phyloP scores from a whole-genome alignment of 139 green algal species.

The Axilococcus clingmanii region DNA sequence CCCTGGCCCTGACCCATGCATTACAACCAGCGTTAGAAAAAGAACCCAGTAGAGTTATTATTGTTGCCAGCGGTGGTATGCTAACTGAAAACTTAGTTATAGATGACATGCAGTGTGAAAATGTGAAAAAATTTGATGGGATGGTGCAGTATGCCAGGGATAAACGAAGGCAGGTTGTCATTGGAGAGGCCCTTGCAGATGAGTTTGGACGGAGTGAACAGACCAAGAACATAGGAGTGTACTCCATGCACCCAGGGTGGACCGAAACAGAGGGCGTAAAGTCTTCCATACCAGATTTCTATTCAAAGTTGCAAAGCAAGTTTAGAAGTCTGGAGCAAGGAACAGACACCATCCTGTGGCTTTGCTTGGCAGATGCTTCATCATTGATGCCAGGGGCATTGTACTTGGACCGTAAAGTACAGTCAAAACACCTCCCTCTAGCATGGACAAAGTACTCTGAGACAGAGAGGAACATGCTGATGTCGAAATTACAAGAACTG shows the following conservation, averaged over 20 bases:
- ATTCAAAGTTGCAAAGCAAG: constrained; percentile 32
- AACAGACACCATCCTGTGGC: constrained; percentile 51
- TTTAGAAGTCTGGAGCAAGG: constrained; percentile 40
- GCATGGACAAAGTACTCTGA: constrained; percentile 35
- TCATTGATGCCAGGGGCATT: constrained; percentile 47
- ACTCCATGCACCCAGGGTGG: constrained; percentile 36
- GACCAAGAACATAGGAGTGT: background rate
- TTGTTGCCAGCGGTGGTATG: constrained; percentile 49
- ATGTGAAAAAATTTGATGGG: constrained; percentile 10
- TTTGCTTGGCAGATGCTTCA: constrained; percentile 34
- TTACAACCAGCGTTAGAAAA: constrained; percentile 36
- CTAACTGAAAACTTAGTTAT: constrained; percentile 41
- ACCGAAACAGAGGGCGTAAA: constrained; percentile 50
- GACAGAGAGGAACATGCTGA: constrained; percentile 28
- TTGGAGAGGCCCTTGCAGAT: constrained; percentile 29
- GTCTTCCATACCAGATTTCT: constrained; percentile 50
- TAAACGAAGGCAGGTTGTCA: constrained; percentile 46
- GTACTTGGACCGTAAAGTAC: constrained; percentile 47
- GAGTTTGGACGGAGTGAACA: constrained; percentile 29
- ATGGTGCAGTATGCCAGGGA: constrained; percentile 39
- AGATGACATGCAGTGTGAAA: constrained; percentile 24
- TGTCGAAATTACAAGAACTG: constrained; percentile 14
- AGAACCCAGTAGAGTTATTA: constrained; percentile 30
- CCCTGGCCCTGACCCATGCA: constrained; percentile 38
- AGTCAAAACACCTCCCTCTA: constrained; percentile 44